A percentile compares a stretch with the other conserved stretches of the same genome.
These are phyloP conservation scores for Chaetomiaceae sp. DNA, from an alignment of 2,329 filamentous ascomycete genomes.

Conservation along the genomic window DNA sequence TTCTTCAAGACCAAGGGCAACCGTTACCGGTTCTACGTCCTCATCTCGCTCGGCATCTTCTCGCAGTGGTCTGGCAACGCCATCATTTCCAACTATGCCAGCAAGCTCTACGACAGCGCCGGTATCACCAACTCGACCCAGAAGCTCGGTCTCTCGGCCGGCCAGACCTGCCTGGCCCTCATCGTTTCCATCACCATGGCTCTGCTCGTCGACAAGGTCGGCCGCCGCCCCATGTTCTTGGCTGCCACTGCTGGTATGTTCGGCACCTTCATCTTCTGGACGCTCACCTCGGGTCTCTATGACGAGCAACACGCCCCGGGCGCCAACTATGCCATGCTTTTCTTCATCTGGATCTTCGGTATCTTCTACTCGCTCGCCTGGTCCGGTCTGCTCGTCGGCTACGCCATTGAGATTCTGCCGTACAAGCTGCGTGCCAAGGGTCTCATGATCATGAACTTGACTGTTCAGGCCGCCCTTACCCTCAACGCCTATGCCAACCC, in stretches of 20 bases:
- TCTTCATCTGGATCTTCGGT: conserved; percentile 38
- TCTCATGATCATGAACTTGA: conserved; percentile 54
- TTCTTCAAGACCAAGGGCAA: conserved; percentile 54
- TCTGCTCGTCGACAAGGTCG: conserved; percentile 50
- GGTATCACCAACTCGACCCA: conserved; percentile 44
- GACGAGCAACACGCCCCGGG: conserved; percentile 37
- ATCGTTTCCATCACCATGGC: conserved; percentile 50
- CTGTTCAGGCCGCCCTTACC: conserved; percentile 50
- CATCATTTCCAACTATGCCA: conserved; percentile 56
- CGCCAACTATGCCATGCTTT: conserved; percentile 41
- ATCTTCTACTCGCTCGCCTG: conserved; percentile 52
- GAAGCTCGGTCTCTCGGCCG: conserved; percentile 45
- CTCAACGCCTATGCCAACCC: conserved; percentile 54
- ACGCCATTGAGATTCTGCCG: conserved; percentile 48
- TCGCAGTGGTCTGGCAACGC: conserved; percentile 59
- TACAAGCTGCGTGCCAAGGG: conserved; percentile 50
- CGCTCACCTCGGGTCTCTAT: conserved; percentile 43
- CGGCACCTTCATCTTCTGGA: conserved; percentile 49
- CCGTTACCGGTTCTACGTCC: conserved; percentile 49
- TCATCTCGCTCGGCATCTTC: conserved; percentile 54
- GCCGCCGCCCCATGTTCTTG: conserved; percentile 54
- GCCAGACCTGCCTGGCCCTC: conserved; percentile 49
- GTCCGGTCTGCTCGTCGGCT: conserved; percentile 54
- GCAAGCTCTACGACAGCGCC: conserved; percentile 49
- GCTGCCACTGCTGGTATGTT: conserved; percentile 41